phyloP scores from a whole-genome alignment of 805 yeast genomes.

The Candida michaelii region DNA sequence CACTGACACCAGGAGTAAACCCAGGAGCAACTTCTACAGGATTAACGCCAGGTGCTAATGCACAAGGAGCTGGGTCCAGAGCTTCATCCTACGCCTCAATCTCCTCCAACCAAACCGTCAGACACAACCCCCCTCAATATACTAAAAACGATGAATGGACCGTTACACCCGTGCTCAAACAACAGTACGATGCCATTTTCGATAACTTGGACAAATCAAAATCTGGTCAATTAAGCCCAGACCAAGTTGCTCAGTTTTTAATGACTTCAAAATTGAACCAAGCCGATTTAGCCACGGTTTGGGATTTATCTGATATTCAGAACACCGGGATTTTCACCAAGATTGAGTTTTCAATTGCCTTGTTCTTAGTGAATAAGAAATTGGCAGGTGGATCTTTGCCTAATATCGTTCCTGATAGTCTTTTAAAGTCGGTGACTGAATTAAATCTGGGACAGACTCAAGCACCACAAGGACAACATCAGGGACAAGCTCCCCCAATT shows the following conservation, averaged over 20 bases:
- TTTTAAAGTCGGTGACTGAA: conserved; percentile 39
- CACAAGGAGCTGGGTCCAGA: conserved; percentile 16
- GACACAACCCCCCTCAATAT: conserved; percentile 24
- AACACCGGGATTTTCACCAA: conserved; percentile 79
- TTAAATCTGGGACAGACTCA: conserved; percentile 11
- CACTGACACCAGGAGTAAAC: no score
- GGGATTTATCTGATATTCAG: conserved; percentile 93
- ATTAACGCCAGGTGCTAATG: not conserved
- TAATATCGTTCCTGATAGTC: conserved; percentile 65
- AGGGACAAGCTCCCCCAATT: no score
- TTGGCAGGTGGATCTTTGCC: conserved; percentile 80
- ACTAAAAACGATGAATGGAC: conserved; percentile 53
- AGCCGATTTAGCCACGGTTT: conserved; percentile 79
- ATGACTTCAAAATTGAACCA: conserved; percentile 85
- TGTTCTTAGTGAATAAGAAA: conserved; percentile 86
- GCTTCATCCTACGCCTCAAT: conserved; percentile 32
- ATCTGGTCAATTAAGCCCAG: conserved; percentile 65
- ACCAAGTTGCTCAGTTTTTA: conserved; percentile 83
- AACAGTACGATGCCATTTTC: conserved; percentile 78
- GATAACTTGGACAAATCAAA: conserved; percentile 69
- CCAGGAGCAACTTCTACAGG: no score
- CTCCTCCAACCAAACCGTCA: conserved; percentile 36
- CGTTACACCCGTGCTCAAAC: conserved; percentile 64
- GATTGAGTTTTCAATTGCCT: conserved; percentile 87
- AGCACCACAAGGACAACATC: conserved; percentile 2